Evolutionary conservation across 2,329 filamentous ascomycete genomes (phyloP), one percentile per base, ranked within the genome.

Genomic region (Lojkania enalia): DNA sequence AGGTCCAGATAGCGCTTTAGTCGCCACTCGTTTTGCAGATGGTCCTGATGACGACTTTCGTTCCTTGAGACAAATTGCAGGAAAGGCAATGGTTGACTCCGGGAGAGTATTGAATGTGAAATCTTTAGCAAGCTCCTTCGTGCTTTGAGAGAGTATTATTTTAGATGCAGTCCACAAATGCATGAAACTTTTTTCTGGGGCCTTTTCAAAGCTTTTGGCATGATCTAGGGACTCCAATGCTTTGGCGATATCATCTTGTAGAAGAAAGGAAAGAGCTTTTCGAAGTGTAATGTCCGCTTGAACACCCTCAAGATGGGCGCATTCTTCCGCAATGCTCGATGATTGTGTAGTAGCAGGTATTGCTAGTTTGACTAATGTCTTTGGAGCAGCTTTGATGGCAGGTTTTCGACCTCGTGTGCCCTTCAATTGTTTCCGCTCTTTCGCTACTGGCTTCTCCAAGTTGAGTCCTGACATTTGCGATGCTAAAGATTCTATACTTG

Each of bases 81-180:
- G 90, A 48, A 92, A 86, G 0, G 90, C 95, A 19, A 96, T 84
- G 0, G 90, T 96, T 0, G 94, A 96, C 60, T 99, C 94, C 35
- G 92, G 88, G 13, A 97, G 80, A 7, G 92, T 87, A 14, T 89
- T 95, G 67, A 92, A 95, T 3, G 94, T 86, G 2, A 91, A 85
- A 67, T 96, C 88, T 3, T 81, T 79, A 11, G 84, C 80, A 75
- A 96, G 88, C 59, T 86, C 79, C 35, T 86, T 82, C 58, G 87
- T 77, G 50, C 85, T 87, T 65, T 86, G 80, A 13, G 82, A 78
- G 48, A 90, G 75, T 32, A 87, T 79, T 35, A 86, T 82, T 42
- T 83, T 83, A 15, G 87, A 88, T 45, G 81, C 82, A 9, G 82
- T 77, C 42, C 88, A 77, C 29, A 61, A 60, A 35, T 83, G 80